These are phyloP conservation scores for Pyrus hybrid DNA, from an alignment of 331 rosid species.

Conservation along the genomic window DNA sequence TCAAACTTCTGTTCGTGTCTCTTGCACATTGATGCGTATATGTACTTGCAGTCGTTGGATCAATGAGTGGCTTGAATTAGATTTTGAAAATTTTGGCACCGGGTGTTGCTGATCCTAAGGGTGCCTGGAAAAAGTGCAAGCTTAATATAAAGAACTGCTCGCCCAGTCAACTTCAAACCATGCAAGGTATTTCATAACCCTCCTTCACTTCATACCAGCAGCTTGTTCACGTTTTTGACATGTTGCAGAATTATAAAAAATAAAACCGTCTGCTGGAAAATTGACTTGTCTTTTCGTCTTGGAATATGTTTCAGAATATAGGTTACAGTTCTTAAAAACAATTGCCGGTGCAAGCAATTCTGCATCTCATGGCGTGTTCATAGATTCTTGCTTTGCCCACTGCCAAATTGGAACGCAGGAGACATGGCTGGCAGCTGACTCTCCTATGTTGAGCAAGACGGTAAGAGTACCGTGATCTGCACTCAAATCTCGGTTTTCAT, in stretches of 20 bases:
- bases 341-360: constrained; percentile 23
- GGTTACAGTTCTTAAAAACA: constrained; percentile 58
- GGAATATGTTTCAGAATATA: constrained; percentile 43
- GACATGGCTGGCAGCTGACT: constrained; percentile 68
- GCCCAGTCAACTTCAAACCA: constrained; percentile 43
- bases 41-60: too few species aligned
- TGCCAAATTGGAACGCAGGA: constrained; percentile 95
- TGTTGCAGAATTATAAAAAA: neutral
- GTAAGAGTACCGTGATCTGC: constrained; percentile 26
- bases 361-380: constrained; percentile 54
- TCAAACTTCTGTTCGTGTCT: too few species aligned
- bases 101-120: constrained; percentile 72
- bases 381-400: constrained; percentile 87
- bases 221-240: neutral
- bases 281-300: neutral
- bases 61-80: too few species aligned
- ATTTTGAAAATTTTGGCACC: constrained; percentile 55
- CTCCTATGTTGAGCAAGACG: constrained; percentile 51
- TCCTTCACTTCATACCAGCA: neutral
- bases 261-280: neutral
- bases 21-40: too few species aligned
- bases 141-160: constrained; percentile 72
- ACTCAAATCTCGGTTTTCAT: neutral
- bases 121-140: constrained; percentile 77
- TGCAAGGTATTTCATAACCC: constrained; percentile 51